These are phyloP conservation scores for Dalbergia oliveri DNA, from an alignment of 306 rosid species.

Conservation along the genomic window DNA sequence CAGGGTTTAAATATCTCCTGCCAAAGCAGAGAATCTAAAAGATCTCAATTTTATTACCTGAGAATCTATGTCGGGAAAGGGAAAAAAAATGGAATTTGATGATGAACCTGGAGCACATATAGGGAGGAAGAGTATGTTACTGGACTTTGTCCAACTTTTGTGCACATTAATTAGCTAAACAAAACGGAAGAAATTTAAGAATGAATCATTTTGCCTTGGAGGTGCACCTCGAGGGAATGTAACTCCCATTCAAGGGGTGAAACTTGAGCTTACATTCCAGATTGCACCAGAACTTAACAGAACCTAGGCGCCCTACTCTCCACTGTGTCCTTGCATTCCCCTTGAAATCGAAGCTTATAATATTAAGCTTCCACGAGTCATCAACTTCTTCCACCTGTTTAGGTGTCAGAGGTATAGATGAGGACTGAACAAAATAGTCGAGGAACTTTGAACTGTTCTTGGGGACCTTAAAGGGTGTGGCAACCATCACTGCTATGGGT, in stretches of 20 bases:
- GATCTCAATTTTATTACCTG: constrained; percentile 36
- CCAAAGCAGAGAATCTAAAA: constrained; percentile 51
- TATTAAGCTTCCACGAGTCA: constrained; percentile 56
- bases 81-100: neutral
- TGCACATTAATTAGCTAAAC: constrained; percentile 11
- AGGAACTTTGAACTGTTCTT: constrained; percentile 58
- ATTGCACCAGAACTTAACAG: constrained; percentile 62
- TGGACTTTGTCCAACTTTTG: constrained; percentile 25
- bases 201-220: constrained; percentile 62
- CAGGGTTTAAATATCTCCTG: constrained; percentile 45
- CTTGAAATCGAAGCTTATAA: constrained; percentile 58
- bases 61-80: constrained; percentile 28
- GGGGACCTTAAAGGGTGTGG: constrained; percentile 55
- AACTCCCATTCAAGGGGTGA: constrained; percentile 66
- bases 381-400: constrained; percentile 59
- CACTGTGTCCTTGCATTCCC: constrained; percentile 68
- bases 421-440: constrained; percentile 55
- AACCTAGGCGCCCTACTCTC: constrained; percentile 71
- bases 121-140: too few species aligned
- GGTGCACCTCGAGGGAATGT: constrained; percentile 62
- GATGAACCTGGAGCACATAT: constrained; percentile 1
- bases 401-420: constrained; percentile 64
- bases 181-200: constrained; percentile 18
- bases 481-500: constrained; percentile 57
- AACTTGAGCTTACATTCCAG: constrained; percentile 74